A percentile compares a stretch with the other conserved stretches of the same genome.
Evolutionary conservation across 345 rosid species (phyloP).

Genomic region (Reutealis trisperma): DNA sequence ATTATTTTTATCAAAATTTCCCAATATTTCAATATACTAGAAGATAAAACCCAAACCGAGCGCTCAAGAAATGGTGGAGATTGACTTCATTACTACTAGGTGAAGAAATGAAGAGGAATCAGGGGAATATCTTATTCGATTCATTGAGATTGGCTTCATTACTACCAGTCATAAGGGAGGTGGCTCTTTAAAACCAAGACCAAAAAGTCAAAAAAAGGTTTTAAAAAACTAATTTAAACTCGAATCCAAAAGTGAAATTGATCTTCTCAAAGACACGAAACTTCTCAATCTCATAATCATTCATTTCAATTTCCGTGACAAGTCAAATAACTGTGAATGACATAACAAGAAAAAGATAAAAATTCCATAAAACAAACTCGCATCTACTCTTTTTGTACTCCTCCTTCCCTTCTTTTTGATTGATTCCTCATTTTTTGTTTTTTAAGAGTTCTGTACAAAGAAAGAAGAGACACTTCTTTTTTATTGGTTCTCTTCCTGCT

Average conservation of each 20-base stretch:
- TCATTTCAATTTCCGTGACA: neutral
- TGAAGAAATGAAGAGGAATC: neutral
- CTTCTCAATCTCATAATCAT: slow-evolving; percentile 1
- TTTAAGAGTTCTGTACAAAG: neutral
- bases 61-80: no score
- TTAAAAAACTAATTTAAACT: no score
- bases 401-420: neutral
- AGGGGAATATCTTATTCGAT: slow-evolving; percentile 70
- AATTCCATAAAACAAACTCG: neutral
- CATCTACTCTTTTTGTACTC: neutral
- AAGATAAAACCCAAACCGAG: no score
- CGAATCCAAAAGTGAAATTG: slow-evolving; percentile 12
- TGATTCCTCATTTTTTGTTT: neutral
- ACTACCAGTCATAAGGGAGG: slow-evolving; percentile 72
- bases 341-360: neutral
- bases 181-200: neutral
- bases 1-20: no score
- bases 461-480: neutral
- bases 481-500: no score
- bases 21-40: no score
- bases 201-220: neutral
- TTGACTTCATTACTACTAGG: no score
- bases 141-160: slow-evolving; percentile 87
- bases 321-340: neutral
- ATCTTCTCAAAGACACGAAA: slow-evolving; percentile 22